These are phyloP conservation scores for Saccharomycopsis olivae DNA, from an alignment of 805 yeast species.

Conservation along the genomic window DNA sequence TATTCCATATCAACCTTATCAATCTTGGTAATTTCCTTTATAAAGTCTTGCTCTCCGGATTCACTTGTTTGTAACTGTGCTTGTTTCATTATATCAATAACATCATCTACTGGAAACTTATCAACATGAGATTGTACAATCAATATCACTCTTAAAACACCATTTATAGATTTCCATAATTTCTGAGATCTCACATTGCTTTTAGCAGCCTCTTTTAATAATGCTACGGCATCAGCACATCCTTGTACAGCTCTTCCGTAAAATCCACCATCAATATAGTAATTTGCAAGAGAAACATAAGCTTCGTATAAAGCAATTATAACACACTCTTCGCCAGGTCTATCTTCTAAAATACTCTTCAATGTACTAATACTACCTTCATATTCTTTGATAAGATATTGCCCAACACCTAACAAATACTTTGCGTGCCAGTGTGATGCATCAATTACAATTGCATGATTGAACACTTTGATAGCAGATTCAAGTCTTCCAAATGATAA, in stretches of 20 bases:
- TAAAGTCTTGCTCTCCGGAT: conserved; percentile 17
- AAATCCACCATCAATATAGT: conserved; percentile 47
- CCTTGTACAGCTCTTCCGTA: conserved; percentile 41
- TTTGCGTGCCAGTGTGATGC: conserved; percentile 45
- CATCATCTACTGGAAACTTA: conserved; percentile 37
- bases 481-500: conserved; percentile 73
- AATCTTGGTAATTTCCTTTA: conserved; percentile 19
- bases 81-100: conserved; percentile 11
- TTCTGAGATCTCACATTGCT: conserved; percentile 33
- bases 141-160: conserved; percentile 43
- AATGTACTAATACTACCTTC: conserved; percentile 46
- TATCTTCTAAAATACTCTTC: conserved; percentile 28
- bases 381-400: conserved; percentile 54
- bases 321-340: conserved; percentile 41
- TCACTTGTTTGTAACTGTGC: neutral
- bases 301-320: conserved; percentile 48
- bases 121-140: conserved; percentile 43
- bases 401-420: conserved; percentile 58
- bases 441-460: conserved; percentile 46
- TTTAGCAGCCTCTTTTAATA: conserved; percentile 29
- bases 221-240: conserved; percentile 30
- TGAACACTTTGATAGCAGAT: conserved; percentile 78
- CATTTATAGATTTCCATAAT: conserved; percentile 59
- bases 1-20: conserved; percentile 5
- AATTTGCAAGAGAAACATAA: conserved; percentile 41